A percentile compares a stretch with the other conserved stretches of the same genome.
Evolutionary conservation across 2,329 filamentous ascomycete species (phyloP).

Genomic region (Xylariaceae sp.): DNA sequence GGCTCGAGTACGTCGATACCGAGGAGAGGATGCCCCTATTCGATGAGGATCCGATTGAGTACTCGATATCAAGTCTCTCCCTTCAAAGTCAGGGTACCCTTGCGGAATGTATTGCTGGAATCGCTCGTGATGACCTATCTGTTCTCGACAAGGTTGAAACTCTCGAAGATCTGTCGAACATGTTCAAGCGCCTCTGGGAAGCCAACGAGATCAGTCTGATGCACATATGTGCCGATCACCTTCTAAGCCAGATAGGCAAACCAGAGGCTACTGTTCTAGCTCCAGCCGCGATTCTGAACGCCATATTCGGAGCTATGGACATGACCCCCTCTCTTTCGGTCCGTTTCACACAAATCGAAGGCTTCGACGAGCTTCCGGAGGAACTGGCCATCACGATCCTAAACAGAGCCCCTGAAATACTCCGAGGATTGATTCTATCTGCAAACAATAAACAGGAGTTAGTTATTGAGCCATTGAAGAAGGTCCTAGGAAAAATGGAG

Average conservation of each 20-base stretch:
- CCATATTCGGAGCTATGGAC: background rate
- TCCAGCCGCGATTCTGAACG: background rate
- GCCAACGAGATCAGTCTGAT: constrained; percentile 1
- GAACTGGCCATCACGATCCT: constrained; percentile 1
- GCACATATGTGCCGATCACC: background rate
- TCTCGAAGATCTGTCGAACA: background rate
- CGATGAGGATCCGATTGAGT: constrained; percentile 7
- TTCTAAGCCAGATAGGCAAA: background rate
- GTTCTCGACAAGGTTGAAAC: background rate
- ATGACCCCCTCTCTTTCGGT: constrained; percentile 1
- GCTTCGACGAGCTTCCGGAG: background rate
- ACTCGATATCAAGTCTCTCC: background rate
- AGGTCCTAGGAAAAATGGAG: background rate
- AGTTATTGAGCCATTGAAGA: constrained; percentile 3
- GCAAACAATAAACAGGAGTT: constrained; percentile 6
- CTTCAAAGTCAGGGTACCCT: background rate
- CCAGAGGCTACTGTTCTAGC: background rate
- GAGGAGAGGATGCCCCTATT: constrained; percentile 12
- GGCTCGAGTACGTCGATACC: constrained; percentile 7
- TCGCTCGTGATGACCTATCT: background rate
- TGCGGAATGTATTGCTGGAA: background rate
- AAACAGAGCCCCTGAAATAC: background rate
- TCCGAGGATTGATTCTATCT: constrained; percentile 4
- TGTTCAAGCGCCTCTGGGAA: constrained; percentile 1
- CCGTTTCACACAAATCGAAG: constrained; percentile 1